Percentiles rank a stretch among this genome's conserved stretches.
These are phyloP conservation scores for Beauveria brongniartii DNA, from an alignment of 2,329 filamentous ascomycete species.

Conservation along the genomic window DNA sequence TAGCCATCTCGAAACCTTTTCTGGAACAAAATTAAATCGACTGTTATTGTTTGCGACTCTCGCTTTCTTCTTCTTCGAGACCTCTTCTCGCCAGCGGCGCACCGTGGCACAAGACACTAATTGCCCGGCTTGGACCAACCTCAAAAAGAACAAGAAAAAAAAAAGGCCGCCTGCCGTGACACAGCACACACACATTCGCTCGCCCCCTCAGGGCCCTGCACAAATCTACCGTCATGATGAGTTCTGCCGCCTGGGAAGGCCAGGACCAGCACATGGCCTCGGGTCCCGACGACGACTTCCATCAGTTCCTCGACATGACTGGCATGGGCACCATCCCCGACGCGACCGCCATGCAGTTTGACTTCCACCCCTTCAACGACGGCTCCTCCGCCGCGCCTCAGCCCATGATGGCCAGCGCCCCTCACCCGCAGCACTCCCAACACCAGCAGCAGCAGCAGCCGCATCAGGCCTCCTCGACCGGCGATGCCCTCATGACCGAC, in stretches of 20 bases:
- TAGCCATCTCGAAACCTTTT: background rate
- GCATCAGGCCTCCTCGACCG: slow-evolving; percentile 20
- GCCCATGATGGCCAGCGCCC: slow-evolving; percentile 5
- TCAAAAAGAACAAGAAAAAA: background rate
- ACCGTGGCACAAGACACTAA: background rate
- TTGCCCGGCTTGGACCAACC: background rate
- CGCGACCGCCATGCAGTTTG: slow-evolving; percentile 42
- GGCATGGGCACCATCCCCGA: slow-evolving; percentile 45
- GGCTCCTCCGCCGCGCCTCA: slow-evolving; percentile 24
- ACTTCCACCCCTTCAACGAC: slow-evolving; percentile 48
- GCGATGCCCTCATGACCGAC: slow-evolving; percentile 29
- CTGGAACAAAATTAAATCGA: no score
- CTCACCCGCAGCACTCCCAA: background rate
- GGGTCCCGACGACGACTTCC: slow-evolving; percentile 51
- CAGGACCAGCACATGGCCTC: slow-evolving; percentile 47
- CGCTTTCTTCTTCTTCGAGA: no score
- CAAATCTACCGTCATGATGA: slow-evolving; percentile 35
- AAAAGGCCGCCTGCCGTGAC: background rate
- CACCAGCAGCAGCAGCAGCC: slow-evolving; percentile 13
- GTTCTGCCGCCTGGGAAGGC: slow-evolving; percentile 45
- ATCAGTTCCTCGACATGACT: slow-evolving; percentile 56
- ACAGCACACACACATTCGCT: background rate
- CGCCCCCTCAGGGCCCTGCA: background rate
- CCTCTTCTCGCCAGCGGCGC: background rate
- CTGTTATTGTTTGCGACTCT: no score